Base-by-base conservation (phyloP, 202 grass and related monocot species). In the Panicum hallii region DNA sequence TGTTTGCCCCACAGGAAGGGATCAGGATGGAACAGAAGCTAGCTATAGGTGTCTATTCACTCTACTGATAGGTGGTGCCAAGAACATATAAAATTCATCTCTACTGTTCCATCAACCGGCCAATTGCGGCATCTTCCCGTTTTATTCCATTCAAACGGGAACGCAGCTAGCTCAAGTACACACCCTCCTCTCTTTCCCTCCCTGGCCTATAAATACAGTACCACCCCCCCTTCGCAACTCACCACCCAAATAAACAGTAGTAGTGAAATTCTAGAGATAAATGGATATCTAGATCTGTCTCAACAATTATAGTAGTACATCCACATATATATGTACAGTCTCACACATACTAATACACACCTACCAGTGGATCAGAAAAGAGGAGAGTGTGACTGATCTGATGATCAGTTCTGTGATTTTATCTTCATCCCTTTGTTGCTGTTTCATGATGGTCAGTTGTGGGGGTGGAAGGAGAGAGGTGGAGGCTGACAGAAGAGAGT, bases 401-500 rank as follows among this genome's bases (percentile, higher is more conserved):
- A 84, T 19, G 28, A 74, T 1, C 40, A 20, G 9, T 85, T 86
- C 63, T 80, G 23, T 70, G 63, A 47, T 67, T 73, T 84, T 54
- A 74, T 84, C 71, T 81, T 73, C 23, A 71, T 71, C 20, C 44
- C 55, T 26, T 72, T 26, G 13, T 63, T 74, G 64, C 0, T 65
- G 20, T 47, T 83, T 17, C 74, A 38, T 84, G 34, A 47, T 69
- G 16, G 49, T 61, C 32, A 28, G 64, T 58, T 86, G 4, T 57
- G 11, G 50, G 56, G 42, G 77, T 30, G 48, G 32, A 60, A 50
- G 47, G 56, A 53, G 81, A 84, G 55, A 9, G 1, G 32, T 71
- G 71, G 63, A 89, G 89, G 81, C 83, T 89, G 91, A 96, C 91
- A 93, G 89, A 94, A 97, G 91, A 93, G 91, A 97, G 91, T 94